Evolutionary conservation across 331 rosid genomes (phyloP), one percentile per base, ranked within the genome.

Genomic region (Arachis monticola): DNA sequence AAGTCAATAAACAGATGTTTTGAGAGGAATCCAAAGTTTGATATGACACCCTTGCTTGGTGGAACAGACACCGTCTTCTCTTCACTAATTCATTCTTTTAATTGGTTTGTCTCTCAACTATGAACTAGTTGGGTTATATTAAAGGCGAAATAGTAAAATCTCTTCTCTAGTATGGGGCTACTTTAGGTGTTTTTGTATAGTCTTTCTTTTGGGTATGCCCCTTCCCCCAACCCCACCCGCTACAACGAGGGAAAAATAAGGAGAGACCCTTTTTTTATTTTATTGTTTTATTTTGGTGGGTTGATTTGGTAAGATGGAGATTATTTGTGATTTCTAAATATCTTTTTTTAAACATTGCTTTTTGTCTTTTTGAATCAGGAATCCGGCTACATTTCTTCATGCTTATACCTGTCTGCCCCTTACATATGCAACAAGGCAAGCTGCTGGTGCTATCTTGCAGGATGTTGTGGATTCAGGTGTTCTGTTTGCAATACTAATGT

Each of bases 1-100:
- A 91, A 93, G 90, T 88, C 98, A 22, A 88, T 93, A 66, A 89
- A 89, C 84, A 89, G 87, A 81, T 91, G 93, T 85, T 93, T 93
- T 81, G 98, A 91, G 92, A 93, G 88, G 94, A 93, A 93, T 61
- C 83, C 98, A 11, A 93, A 91, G 90, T 93, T 93, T 85, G 98
- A 93, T 75, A 93, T 91, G 97, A 86, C 98, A 70, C 88, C 97
- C 73, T 86, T 93, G 87, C 97, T 93, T 72, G 98, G 98, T 77
- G 98, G 97, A 85, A 93, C 98, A 13, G 97, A 93, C 78, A 72
- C 51, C 78, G 96, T 93, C 84, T 93, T 93, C 96, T 88, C 98
- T 56, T 89, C 97, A 11, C 91, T 93, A 74, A 87, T 93, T 85
- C 97, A 88, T 79, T 93, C 94, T 69, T 91, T 93, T 85, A 82